Evolutionary conservation across 2,329 filamentous ascomycete genomes (phyloP), one percentile per base, ranked within the genome.

Genomic region (Fusarium haematococcum): DNA sequence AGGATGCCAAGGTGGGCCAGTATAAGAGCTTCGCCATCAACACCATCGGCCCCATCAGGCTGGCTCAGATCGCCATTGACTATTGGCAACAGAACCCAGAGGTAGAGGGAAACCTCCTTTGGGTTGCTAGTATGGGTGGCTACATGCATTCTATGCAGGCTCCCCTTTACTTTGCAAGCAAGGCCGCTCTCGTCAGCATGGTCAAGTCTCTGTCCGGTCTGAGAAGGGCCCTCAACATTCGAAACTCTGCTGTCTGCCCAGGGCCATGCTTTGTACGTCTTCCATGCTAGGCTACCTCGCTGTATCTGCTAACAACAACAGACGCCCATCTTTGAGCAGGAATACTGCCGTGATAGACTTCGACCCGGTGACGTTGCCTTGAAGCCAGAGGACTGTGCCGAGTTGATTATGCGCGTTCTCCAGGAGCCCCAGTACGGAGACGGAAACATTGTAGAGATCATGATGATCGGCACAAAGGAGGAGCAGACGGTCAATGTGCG

Each of bases 81-180:
- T 78, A 80, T 65, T 82, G 78, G 79, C 66, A 76, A 10, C 57
- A 77, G 54, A 71, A 79, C 62, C 67, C n/a, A 27, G 25, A 67
- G 6, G 20, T 67, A 18, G 25, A 63, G n/a, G 64, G 68, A 14
- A 70, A 80, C 30, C 18, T 81, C 1, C 56, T 82, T 11, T 77
- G 72, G 65, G 52, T 82, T 7, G 69, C 74, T 1, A 80, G 76
- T 23, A 25, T 81, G 27, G 75, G 71, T 0, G 79, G 63, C 2
- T 81, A 81, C 11, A 35, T 80, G 11, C 77, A 78, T 35, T 66
- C 68, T 2, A 33, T 81, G 6, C 68, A 74, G n/a, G 77, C 80
- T 7, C 52, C 52, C 3, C 6, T 57, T 6, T 57, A 57, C 52
- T 57, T 35, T 35, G 32, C 52, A 4, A 57, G 52, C 52, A 57